Evolutionary conservation across 352 stramenopile species (phyloP), one percentile per base, ranked within the genome.

Genomic region (Pythium brachiatum): DNA sequence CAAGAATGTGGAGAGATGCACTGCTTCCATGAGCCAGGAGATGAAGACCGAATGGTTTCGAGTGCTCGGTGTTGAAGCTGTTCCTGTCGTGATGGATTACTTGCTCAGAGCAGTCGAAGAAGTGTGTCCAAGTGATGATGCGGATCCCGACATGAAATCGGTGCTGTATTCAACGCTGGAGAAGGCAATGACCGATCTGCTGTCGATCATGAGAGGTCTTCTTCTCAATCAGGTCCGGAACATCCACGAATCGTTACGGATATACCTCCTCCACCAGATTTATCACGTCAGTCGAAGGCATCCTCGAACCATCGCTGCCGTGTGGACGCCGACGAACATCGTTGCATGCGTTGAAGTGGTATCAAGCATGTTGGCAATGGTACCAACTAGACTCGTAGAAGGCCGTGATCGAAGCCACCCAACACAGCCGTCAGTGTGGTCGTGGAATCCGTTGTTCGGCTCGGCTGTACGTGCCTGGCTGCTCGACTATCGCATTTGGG

Each of bases 371-470:
- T 72, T 80, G 23, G 29, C 65, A 1, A 79, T 92, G 69, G 59
- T 83, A n/a, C 79, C 81, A 16, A 34, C 36, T 25, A 60, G 38
- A 27, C 13, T 60, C 13, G 16, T 53, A 0, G 60, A 69, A 36
- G 44, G 16, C 41, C 58, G 12, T 55, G 59, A 36, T 60, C 50
- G 38, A 3, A 85, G 85, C 27, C 81, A 91, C 31, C 81, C 83
- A 4, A 79, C 80, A 16, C 79, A 91, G 56, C 71, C 62, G 13
- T 90, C 78, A 0, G 73, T 90, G 23, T 94, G 85, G 85, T 60
- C 62, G n/a, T 88, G 73, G 36, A 89, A 90, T 53, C 83, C 83
- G 21, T 64, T 92, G 13, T 92, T 94, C 57, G 81, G 81, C 5
- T 82, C 77, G 23, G 83, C 70, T 7, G 71, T 94, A 1, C 80